phyloP scores from a whole-genome alignment of 2,329 filamentous ascomycete genomes.

The Talaromyces islandicus region DNA sequence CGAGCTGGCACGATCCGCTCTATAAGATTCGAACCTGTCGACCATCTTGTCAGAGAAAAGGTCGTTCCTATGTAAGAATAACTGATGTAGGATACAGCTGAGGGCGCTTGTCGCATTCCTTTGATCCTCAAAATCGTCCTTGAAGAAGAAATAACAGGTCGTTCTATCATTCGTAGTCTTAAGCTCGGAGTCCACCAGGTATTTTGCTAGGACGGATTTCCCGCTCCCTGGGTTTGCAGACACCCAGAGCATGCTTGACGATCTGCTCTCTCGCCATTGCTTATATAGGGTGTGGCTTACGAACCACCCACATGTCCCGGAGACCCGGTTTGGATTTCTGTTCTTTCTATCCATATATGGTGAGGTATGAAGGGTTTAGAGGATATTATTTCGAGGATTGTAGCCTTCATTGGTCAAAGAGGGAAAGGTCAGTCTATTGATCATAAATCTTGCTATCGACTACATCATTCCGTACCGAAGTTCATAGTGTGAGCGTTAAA shows the following conservation, averaged over 20 bases:
- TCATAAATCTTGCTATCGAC: too few species aligned
- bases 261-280: too few species aligned
- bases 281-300: too few species aligned
- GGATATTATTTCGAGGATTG: too few species aligned
- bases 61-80: slow-evolving; percentile 24
- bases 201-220: slow-evolving; percentile 36
- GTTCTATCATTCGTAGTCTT: slow-evolving; percentile 12
- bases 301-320: too few species aligned
- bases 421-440: too few species aligned
- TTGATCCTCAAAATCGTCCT: slow-evolving; percentile 33
- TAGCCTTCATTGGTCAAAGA: too few species aligned
- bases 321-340: too few species aligned
- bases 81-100: slow-evolving; percentile 31
- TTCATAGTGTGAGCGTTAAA: too few species aligned
- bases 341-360: too few species aligned
- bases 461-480: too few species aligned
- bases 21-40: slow-evolving; percentile 1
- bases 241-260: neutral
- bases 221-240: slow-evolving; percentile 37
- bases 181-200: slow-evolving; percentile 27
- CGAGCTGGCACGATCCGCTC: slow-evolving; percentile 10
- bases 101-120: slow-evolving; percentile 22
- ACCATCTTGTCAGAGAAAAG: neutral
- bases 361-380: too few species aligned
- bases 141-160: slow-evolving; percentile 42